Conservation (phyloP, 2,329 filamentous ascomycete genomes). For the Botrytis byssoidea region DNA sequence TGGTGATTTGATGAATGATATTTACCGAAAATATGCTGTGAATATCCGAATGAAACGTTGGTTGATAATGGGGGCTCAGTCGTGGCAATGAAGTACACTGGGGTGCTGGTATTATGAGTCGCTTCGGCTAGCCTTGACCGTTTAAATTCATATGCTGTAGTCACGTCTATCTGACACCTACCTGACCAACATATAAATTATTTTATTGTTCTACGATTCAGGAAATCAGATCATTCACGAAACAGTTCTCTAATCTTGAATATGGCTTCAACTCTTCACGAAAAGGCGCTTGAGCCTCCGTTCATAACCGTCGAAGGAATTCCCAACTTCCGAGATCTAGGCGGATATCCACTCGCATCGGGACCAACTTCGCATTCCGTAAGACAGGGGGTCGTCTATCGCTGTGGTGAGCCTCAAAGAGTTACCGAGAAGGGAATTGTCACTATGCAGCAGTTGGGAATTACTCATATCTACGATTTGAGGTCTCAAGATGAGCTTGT, state of each 20-base stretch:
- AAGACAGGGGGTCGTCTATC: constrained; percentile 57
- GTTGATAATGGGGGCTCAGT: background rate
- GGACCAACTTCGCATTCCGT: constrained; percentile 43
- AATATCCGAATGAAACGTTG: background rate
- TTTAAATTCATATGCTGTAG: background rate
- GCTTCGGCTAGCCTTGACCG: background rate
- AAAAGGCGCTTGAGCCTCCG: constrained; percentile 42
- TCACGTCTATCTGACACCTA: background rate
- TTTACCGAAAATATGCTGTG: background rate
- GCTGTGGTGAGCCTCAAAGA: constrained; percentile 64
- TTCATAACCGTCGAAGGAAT: constrained; percentile 57
- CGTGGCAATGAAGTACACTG: background rate
- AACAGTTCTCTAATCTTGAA: constrained; percentile 3
- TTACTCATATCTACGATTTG: constrained; percentile 67
- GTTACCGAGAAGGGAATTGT: constrained; percentile 54
- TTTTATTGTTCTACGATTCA: background rate
- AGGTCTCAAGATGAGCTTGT: constrained; percentile 61
- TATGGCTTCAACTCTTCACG: constrained; percentile 22
- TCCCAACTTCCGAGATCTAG: constrained; percentile 67
- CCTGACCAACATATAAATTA: background rate
- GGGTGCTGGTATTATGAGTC: background rate
- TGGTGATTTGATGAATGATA: background rate
- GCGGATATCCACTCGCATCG: constrained; percentile 52
- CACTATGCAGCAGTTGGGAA: constrained; percentile 54
- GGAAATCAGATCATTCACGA: background rate